These are phyloP conservation scores for Candida stauntonica DNA, from an alignment of 805 yeast species.

Conservation along the genomic window DNA sequence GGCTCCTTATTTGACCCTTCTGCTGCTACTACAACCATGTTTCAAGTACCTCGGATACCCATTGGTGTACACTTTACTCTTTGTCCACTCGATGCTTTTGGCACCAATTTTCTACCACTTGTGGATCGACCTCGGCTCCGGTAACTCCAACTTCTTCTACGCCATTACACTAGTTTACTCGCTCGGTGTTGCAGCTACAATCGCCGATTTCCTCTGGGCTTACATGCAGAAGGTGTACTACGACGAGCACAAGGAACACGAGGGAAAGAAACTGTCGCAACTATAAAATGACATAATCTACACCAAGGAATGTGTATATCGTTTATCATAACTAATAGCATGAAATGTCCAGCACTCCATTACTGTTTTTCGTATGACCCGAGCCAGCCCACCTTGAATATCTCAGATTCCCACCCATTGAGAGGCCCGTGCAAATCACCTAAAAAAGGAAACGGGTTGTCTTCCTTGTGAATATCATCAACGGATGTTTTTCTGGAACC, in stretches of 20 bases:
- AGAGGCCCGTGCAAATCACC: neutral
- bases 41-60: slow-evolving; percentile 44
- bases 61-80: slow-evolving; percentile 46
- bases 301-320: no score
- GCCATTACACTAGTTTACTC: slow-evolving; percentile 85
- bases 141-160: slow-evolving; percentile 94
- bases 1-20: slow-evolving; percentile 48
- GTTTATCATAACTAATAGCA: neutral
- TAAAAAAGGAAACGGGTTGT: neutral
- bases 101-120: slow-evolving; percentile 89
- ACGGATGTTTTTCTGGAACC: no score
- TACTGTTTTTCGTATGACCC: neutral
- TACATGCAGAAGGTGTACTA: slow-evolving; percentile 20
- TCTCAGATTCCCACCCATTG: slow-evolving; percentile 3
- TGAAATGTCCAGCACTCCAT: neutral
- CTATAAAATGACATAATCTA: no score
- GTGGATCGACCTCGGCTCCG: slow-evolving; percentile 93
- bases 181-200: slow-evolving; percentile 58
- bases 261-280: slow-evolving; percentile 9
- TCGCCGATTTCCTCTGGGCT: slow-evolving; percentile 83
- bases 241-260: slow-evolving; percentile 6
- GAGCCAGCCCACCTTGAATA: slow-evolving; percentile 8
- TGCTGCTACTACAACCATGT: slow-evolving; percentile 42
- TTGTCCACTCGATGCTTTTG: slow-evolving; percentile 56
- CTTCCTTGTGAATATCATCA: no score